Base-by-base conservation (phyloP, 805 yeast species). In the Candida easanensis region DNA sequence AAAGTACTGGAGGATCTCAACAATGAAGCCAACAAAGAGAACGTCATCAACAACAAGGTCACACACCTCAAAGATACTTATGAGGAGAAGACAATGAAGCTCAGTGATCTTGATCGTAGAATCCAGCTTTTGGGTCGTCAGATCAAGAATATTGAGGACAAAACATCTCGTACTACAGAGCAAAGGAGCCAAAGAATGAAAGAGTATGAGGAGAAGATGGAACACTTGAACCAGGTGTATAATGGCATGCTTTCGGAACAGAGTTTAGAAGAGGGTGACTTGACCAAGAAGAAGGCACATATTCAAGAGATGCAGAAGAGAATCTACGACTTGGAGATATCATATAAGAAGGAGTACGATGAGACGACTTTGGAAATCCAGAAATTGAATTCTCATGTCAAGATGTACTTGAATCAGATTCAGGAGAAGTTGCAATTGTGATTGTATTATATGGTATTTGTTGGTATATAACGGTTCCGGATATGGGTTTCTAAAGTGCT, bases 131-230 rank as follows among this genome's bases (percentile, higher is more conserved):
- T 66, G 4, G 57, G 59, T 22, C 58, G 71, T 41, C 76, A 73
- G 48, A 58, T 71, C 19, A 57, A 64, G 31, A 67, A 62, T 46
- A 60, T 63, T 11, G 71, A 65, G 41, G 76, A 71, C 20, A 73
- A 71, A 47, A 64, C 66, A 3, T 54, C 46, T 6, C 65, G 69
- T 41, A 55, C 69, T 5, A 58, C 61, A 22, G 59, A 59, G 7
- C 73, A 66, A 42, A 66, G 70, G 14, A 63, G 52, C 15, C 68
- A 66, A 33, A 66, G 64, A 42, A 62, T 56, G 18, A 46, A 51
- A 14, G 66, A 63, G 34, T 65, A 65, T 39, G 64, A 64, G 36
- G 56, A 53, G 31, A 67, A 63, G 45, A 61, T 71, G 52, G 47
- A 54, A 15, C 56, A 57, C 28, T 60, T 71, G 18, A 65, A 69